Evolutionary conservation across 1,284 basidiomycete species (phyloP).

Genomic region (Exobasidium cylindrosporum): DNA sequence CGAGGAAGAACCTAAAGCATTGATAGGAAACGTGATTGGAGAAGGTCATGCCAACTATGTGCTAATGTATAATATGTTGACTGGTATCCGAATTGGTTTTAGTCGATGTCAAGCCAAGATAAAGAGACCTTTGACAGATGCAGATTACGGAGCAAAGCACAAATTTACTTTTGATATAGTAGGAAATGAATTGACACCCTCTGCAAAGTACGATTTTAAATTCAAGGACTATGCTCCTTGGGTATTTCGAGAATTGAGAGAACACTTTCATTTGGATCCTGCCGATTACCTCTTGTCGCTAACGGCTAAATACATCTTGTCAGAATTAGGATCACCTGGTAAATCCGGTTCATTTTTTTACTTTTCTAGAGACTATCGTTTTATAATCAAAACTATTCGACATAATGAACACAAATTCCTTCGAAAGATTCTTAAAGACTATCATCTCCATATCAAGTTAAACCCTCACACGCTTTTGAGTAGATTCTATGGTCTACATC

Average conservation of each 20-base stretch:
- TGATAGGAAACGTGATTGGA: constrained; percentile 92
- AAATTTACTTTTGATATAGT: constrained; percentile 97
- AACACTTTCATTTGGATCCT: constrained; percentile 91
- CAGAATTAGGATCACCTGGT: constrained; percentile 95
- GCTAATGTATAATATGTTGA: constrained; percentile 99
- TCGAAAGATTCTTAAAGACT: constrained; percentile 75
- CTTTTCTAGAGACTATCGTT: constrained; percentile 96
- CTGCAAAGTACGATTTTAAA: constrained; percentile 94
- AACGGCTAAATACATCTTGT: constrained; percentile 95
- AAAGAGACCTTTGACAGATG: constrained; percentile 74
- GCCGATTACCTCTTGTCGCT: constrained; percentile 94
- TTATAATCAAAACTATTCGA: constrained; percentile 99
- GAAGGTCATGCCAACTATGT: constrained; percentile 98
- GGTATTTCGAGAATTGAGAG: constrained; percentile 92
- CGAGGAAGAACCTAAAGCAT: constrained; percentile 57
- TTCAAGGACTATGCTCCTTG: constrained; percentile 99
- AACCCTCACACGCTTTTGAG: constrained; percentile 93
- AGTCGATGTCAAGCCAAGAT: constrained; percentile 95
- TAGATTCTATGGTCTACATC: constrained; percentile 92
- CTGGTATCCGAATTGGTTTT: constrained; percentile 91
- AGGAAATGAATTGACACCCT: constrained; percentile 94
- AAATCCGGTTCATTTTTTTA: constrained; percentile 99
- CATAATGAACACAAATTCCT: constrained; percentile 93
- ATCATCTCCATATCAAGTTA: constrained; percentile 79
- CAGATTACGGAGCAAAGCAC: constrained; percentile 84